phyloP scores from a whole-genome alignment of 768 basidiomycete genomes.

The Kwoniella europaea region DNA sequence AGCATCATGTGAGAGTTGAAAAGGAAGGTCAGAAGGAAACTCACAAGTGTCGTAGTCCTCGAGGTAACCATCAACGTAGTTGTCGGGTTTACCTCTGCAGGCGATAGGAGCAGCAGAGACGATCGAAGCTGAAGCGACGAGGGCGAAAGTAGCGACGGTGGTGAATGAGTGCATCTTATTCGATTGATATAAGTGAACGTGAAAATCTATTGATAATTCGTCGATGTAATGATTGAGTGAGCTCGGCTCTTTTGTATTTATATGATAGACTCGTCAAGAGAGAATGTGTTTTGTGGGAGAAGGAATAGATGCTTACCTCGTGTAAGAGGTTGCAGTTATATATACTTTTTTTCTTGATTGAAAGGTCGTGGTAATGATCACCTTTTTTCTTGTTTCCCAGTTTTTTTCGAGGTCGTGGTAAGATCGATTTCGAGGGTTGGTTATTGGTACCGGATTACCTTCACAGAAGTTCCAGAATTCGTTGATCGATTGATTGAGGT shows the following conservation, averaged over 20 bases:
- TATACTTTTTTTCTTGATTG: slow-evolving; percentile 17
- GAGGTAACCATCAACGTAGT: slow-evolving; percentile 54
- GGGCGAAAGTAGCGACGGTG: slow-evolving; percentile 32
- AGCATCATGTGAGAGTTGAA: not conserved
- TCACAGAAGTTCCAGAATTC: slow-evolving; percentile 12
- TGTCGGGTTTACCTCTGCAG: slow-evolving; percentile 38
- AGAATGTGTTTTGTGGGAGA: not conserved
- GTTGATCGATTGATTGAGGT: slow-evolving; percentile 3
- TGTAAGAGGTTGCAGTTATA: slow-evolving; percentile 19
- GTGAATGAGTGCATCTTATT: slow-evolving; percentile 31
- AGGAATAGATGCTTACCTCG: slow-evolving; percentile 23
- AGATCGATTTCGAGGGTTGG: slow-evolving; percentile 11
- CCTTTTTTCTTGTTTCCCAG: not conserved
- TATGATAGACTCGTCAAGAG: slow-evolving; percentile 4
- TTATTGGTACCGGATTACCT: not conserved
- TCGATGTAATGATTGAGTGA: slow-evolving; percentile 10
- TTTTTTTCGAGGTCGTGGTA: slow-evolving; percentile 23
- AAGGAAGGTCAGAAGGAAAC: slow-evolving; percentile 16
- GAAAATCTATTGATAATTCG: slow-evolving; percentile 21
- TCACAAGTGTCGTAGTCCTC: slow-evolving; percentile 54
- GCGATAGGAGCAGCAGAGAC: slow-evolving; percentile 41
- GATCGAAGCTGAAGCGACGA: slow-evolving; percentile 30
- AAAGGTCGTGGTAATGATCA: slow-evolving; percentile 13
- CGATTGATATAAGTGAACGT: slow-evolving; percentile 8
- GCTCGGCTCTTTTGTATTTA: slow-evolving; percentile 21